Evolutionary conservation across 345 rosid species (phyloP).

Genomic region (Rubroshorea leprosula): DNA sequence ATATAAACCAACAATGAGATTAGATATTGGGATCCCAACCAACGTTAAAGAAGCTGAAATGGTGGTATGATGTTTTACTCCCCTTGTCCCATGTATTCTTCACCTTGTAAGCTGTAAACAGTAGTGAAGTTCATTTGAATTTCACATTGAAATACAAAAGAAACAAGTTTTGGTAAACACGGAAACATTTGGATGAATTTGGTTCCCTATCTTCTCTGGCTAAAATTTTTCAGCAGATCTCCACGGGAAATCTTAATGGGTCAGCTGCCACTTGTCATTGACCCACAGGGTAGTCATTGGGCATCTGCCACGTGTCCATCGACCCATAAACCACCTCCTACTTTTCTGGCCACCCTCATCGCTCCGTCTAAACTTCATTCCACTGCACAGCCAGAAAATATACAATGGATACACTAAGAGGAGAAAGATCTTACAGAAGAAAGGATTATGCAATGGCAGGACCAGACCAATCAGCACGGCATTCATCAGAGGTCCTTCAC

Average conservation of each 20-base stretch:
- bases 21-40: constrained; percentile 81
- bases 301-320: neutral
- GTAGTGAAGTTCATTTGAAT: no score
- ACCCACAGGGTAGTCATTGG: neutral
- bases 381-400: neutral
- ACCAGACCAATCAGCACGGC: constrained; percentile 28
- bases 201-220: no score
- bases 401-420: no score
- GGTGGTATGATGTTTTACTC: constrained; percentile 52
- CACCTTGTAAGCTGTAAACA: neutral
- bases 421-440: neutral
- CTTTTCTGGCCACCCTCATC: constrained; percentile 3
- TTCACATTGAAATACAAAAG: no score
- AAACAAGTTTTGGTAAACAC: no score
- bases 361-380: constrained; percentile 3
- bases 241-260: no score
- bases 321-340: neutral
- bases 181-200: no score
- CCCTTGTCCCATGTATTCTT: neutral
- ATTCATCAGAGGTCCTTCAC: constrained; percentile 30
- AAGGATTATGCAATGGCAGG: constrained; percentile 20
- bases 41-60: constrained; percentile 81
- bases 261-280: neutral
- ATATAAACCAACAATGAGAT: constrained; percentile 86
- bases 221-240: no score